These are phyloP conservation scores for Chalciporus chontae DNA, from an alignment of 768 basidiomycete genomes.

Conservation along the genomic window DNA sequence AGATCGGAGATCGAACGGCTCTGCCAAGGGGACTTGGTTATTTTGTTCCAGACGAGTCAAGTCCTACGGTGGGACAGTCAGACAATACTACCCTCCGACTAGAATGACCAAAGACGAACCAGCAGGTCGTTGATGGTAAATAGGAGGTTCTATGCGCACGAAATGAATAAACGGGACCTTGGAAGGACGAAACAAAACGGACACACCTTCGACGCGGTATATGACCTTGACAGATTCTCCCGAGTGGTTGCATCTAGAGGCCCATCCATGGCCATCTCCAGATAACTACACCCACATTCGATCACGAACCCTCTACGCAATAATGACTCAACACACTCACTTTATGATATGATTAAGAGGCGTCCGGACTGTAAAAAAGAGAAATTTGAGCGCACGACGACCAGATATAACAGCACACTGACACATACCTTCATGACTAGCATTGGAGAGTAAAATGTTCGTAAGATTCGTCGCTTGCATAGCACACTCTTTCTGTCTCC, in stretches of 20 bases:
- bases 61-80: background rate
- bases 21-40: constrained; percentile 69
- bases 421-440: constrained; percentile 69
- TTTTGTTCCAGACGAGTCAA: constrained; percentile 69
- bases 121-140: constrained; percentile 84
- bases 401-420: background rate
- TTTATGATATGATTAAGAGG: constrained; percentile 1
- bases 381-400: background rate
- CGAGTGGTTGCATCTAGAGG: constrained; percentile 69
- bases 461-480: constrained; percentile 70
- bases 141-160: constrained; percentile 49
- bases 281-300: constrained; percentile 45
- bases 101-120: constrained; percentile 29
- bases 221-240: constrained; percentile 67
- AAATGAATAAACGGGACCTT: background rate
- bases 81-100: constrained; percentile 26
- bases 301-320: background rate
- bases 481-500: constrained; percentile 78
- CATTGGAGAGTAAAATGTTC: constrained; percentile 72
- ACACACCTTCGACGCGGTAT: constrained; percentile 68
- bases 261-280: constrained; percentile 78
- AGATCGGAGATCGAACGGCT: constrained; percentile 65
- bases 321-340: background rate
- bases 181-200: background rate
- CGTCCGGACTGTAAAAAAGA: background rate